Conservation (phyloP, 2,329 filamentous ascomycete species). For the Aspergillus brasiliensis region DNA sequence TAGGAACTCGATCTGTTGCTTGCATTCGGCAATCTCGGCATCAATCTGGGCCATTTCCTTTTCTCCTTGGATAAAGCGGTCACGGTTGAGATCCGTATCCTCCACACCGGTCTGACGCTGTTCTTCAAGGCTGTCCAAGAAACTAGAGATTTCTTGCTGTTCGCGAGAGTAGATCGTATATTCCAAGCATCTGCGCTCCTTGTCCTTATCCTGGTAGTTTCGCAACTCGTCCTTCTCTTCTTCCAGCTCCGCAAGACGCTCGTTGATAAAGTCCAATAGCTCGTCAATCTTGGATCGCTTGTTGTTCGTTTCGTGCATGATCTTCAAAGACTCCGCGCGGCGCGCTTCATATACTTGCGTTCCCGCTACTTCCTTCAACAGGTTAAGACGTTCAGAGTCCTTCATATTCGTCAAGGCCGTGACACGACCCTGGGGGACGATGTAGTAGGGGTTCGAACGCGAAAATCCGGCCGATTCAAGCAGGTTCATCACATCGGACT, state of each 20-base stretch:
- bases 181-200: constrained; percentile 86
- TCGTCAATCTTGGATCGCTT: constrained; percentile 95
- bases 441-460: constrained; percentile 97
- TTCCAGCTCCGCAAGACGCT: constrained; percentile 83
- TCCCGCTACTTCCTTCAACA: constrained; percentile 96
- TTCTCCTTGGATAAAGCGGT: constrained; percentile 75
- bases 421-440: constrained; percentile 95
- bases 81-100: constrained; percentile 77
- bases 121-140: constrained; percentile 80
- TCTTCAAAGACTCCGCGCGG: constrained; percentile 87
- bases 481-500: constrained; percentile 90
- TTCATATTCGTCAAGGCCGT: constrained; percentile 99
- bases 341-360: constrained; percentile 96
- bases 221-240: constrained; percentile 96
- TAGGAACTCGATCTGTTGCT: constrained; percentile 80
- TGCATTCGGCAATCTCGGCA: constrained; percentile 74
- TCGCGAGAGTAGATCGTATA: constrained; percentile 93
- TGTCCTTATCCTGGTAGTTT: constrained; percentile 92
- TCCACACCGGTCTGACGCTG: constrained; percentile 80
- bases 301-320: constrained; percentile 95
- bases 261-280: constrained; percentile 85
- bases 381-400: constrained; percentile 81
- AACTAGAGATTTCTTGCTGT: constrained; percentile 74
- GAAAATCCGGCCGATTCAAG: constrained; percentile 96
- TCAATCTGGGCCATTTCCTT: constrained; percentile 77